Evolutionary conservation across 208 protist species (phyloP).

Genomic region (Wallacemonas rigidus): DNA sequence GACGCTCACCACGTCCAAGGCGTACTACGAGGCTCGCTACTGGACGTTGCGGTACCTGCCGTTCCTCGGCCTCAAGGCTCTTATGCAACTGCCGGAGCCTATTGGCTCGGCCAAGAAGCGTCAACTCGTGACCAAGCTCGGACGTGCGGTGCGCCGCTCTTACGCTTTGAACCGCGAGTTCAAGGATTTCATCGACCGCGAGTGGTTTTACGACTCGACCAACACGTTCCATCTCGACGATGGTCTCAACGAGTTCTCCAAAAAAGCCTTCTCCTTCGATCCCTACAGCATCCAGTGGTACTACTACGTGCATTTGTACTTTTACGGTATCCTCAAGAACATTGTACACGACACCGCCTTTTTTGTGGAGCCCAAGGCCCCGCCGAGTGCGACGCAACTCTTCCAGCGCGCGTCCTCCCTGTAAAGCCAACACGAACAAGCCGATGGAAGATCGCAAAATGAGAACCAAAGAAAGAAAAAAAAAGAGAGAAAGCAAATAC

Average conservation of each 20-base stretch:
- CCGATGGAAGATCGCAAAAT: neutral
- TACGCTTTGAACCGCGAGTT: conserved; percentile 69
- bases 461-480: conserved; percentile 1
- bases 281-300: conserved; percentile 75
- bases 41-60: conserved; percentile 58
- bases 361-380: conserved; percentile 37
- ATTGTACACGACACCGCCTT: conserved; percentile 56
- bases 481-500: neutral
- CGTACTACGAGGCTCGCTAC: conserved; percentile 53
- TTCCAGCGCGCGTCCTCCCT: conserved; percentile 60
- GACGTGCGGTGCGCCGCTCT: conserved; percentile 55
- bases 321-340: conserved; percentile 71
- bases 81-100: conserved; percentile 52
- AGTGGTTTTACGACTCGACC: conserved; percentile 60
- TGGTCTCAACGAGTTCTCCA: conserved; percentile 41
- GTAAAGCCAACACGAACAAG: conserved; percentile 17
- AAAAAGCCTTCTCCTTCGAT: conserved; percentile 55
- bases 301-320: conserved; percentile 68
- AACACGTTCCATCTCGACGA: conserved; percentile 57
- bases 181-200: conserved; percentile 50
- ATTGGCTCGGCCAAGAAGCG: conserved; percentile 52
- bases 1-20: conserved; percentile 39
- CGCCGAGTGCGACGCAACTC: conserved; percentile 39
- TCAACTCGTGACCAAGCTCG: conserved; percentile 45
- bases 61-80: conserved; percentile 42